A percentile compares a stretch with the other conserved stretches of the same genome.
These are phyloP conservation scores for Rosa rugosa DNA, from an alignment of 306 rosid species.

Conservation along the genomic window DNA sequence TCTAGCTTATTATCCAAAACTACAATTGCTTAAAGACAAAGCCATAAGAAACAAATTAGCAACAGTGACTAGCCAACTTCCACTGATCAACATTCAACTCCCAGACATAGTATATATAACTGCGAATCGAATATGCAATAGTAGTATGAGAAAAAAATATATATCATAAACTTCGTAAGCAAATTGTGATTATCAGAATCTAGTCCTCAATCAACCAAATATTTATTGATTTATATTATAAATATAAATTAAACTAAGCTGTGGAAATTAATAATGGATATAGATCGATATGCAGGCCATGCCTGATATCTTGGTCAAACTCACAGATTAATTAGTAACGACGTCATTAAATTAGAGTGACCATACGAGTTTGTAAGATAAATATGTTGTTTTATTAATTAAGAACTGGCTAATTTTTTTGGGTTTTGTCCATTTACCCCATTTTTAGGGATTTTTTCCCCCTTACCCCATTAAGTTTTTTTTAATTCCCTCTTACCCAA, in stretches of 20 bases:
- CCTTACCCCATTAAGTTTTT: too few species aligned
- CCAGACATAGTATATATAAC: too few species aligned
- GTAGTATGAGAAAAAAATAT: neutral
- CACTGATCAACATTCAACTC: constrained; percentile 4
- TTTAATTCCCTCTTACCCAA: too few species aligned
- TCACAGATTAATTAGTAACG: neutral
- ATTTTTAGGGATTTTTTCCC: too few species aligned
- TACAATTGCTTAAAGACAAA: neutral
- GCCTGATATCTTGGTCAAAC: neutral
- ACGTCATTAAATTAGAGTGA: too few species aligned
- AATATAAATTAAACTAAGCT: neutral
- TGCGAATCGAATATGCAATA: too few species aligned
- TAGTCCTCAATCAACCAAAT: neutral
- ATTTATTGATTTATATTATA: neutral
- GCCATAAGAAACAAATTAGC: neutral
- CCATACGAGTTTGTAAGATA: too few species aligned
- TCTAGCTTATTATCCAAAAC: constrained; percentile 1
- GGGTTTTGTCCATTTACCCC: too few species aligned
- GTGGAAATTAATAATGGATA: neutral
- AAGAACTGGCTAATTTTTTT: neutral
- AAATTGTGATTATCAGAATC: neutral
- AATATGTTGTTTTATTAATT: too few species aligned
- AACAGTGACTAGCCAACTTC: constrained; percentile 13
- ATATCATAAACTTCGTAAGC: neutral
- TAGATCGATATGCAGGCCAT: neutral